A percentile compares a stretch with the other conserved stretches of the same genome.
Conservation (phyloP, 139 green algal genomes). For the Medakamo hakoo region DNA sequence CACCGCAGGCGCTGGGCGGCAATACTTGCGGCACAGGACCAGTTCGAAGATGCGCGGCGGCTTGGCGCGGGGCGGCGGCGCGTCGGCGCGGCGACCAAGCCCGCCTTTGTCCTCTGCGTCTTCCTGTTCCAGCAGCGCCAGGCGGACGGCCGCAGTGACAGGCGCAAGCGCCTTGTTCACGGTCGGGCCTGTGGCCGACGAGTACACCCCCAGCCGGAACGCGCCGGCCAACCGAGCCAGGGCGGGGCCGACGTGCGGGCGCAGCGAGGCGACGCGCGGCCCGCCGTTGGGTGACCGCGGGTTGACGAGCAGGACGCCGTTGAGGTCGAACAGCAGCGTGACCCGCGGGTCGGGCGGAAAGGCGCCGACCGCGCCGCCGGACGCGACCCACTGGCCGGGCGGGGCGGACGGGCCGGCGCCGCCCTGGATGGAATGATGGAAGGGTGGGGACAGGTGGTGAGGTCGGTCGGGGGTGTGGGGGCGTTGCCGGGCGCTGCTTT, state of each 20-base stretch:
- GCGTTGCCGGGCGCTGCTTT: too few species aligned
- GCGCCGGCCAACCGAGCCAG: not conserved
- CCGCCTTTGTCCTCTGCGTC: slow-evolving; percentile 2
- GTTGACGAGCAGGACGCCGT: slow-evolving; percentile 25
- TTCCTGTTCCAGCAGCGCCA: not conserved
- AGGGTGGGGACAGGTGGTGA: too few species aligned
- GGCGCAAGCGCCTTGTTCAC: slow-evolving; percentile 10
- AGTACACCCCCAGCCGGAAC: slow-evolving; percentile 16
- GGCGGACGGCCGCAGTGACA: slow-evolving; percentile 6
- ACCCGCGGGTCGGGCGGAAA: not conserved
- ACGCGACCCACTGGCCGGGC: not conserved
- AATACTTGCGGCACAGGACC: slow-evolving; percentile 8
- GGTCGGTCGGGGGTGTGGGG: too few species aligned
- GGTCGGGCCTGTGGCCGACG: slow-evolving; percentile 14
- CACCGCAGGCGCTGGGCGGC: slow-evolving; percentile 1
- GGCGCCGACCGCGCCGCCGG: too few species aligned
- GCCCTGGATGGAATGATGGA: too few species aligned
- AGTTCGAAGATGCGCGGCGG: slow-evolving; percentile 15
- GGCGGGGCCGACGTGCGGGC: not conserved
- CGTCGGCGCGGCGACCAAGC: not conserved
- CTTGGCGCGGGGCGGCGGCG: too few species aligned
- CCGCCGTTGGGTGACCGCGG: not conserved
- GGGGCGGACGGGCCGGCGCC: too few species aligned
- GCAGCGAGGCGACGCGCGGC: not conserved
- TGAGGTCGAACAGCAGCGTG: slow-evolving; percentile 26